Base-by-base conservation (phyloP, 1,284 basidiomycete species). In the Malassezia obtusa region DNA sequence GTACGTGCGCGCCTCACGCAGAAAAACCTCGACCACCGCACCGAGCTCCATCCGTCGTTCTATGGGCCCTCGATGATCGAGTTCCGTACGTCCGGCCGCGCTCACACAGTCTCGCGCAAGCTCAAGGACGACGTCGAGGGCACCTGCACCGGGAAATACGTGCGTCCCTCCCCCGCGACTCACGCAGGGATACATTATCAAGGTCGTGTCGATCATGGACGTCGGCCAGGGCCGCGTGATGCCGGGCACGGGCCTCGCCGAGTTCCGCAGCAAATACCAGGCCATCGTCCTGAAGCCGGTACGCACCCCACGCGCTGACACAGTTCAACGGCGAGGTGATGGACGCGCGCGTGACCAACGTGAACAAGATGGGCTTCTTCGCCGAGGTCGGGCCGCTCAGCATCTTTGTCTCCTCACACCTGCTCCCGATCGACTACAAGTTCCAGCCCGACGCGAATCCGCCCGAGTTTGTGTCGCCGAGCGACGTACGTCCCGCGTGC, bases 351-450 rank as follows among this genome's bases (percentile, higher is more conserved):
- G 92, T 98, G 24, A 86, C 85, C 63, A 91, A 89, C 62, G 94
- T 98, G 36, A 94, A 87, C 76, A 95, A 96, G 81, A 95, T 95
- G 89, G 91, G 91, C 6, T 94, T 96, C 77, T 95, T 96, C 64
- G 89, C 89, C 45, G 87, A 92, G 62, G 89, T 92, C 47, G 94
- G 94, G 35, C 94, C 92, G 10, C 44, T 73, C 17, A 66, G 64
- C 49, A 67, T 73, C 44, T 73, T 73, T 41, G 67, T 95, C 21
- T 92, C 90, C 17, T 87, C 88, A 61, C 91, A 95, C 78, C 89
- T 94, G 62, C 68, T 83, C 76, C 50, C 64, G 30, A 59, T 64
- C 39, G 65, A 95, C 92, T 67, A 67, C 58, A 64, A 61, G 55
- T 73, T 71, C 52, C 66, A 68, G 39, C 69, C 67, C 0, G 67